A percentile compares a stretch with the other conserved stretches of the same genome.
Conservation (phyloP, 2,329 filamentous ascomycete genomes). For the Moelleriella libera region DNA sequence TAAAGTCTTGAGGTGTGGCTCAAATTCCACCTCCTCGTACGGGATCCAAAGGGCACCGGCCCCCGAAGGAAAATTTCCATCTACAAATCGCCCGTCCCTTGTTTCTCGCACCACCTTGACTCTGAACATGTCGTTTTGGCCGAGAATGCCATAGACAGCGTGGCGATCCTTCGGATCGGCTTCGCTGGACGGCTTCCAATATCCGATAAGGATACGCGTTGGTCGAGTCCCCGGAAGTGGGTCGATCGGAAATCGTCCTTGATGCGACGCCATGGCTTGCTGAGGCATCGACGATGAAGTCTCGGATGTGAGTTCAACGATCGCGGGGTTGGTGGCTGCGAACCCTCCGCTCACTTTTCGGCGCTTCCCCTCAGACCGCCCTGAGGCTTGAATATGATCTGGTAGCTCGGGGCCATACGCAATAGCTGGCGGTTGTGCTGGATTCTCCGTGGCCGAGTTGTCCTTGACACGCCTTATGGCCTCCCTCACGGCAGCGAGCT, state of each 20-base stretch:
- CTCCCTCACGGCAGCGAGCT: slow-evolving; percentile 29
- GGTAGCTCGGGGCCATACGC: slow-evolving; percentile 38
- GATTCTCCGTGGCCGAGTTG: slow-evolving; percentile 28
- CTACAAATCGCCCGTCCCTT: slow-evolving; percentile 40
- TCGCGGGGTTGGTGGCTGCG: slow-evolving; percentile 17
- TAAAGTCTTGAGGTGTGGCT: slow-evolving; percentile 37
- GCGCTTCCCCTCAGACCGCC: slow-evolving; percentile 29
- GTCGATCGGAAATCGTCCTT: slow-evolving; percentile 16
- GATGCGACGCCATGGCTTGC: slow-evolving; percentile 8
- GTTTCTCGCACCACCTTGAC: slow-evolving; percentile 48
- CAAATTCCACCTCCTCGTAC: slow-evolving; percentile 46
- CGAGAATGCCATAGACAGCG: slow-evolving; percentile 48
- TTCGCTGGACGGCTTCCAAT: slow-evolving; percentile 42
- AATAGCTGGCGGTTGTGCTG: slow-evolving; percentile 25
- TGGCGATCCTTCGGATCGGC: slow-evolving; percentile 35
- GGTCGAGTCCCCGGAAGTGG: slow-evolving; percentile 37
- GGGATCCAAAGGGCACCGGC: slow-evolving; percentile 48
- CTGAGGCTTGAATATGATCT: slow-evolving; percentile 20
- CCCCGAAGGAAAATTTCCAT: slow-evolving; percentile 46
- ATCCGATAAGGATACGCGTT: slow-evolving; percentile 43
- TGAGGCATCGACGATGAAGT: slow-evolving; percentile 8
- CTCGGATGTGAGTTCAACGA: slow-evolving; percentile 3
- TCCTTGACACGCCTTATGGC: slow-evolving; percentile 28
- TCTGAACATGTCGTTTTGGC: slow-evolving; percentile 49
- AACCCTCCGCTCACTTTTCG: slow-evolving; percentile 27